Conservation (phyloP, 2,329 filamentous ascomycete genomes). For the Colletotrichum plurivorum region DNA sequence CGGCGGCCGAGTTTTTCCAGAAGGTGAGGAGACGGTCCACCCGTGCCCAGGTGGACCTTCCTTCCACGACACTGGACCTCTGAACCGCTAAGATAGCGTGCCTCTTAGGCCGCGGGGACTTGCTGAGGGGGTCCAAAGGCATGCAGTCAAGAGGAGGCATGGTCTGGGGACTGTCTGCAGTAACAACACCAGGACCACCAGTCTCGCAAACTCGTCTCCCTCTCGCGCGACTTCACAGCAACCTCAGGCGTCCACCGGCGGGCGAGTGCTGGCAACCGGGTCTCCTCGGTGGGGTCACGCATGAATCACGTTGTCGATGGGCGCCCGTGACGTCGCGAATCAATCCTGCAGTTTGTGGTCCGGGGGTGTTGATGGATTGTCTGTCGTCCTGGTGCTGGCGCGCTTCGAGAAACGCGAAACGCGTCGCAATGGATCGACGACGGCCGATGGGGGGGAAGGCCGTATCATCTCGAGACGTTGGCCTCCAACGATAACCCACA, state of each 20-base stretch:
- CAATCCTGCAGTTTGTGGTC: constrained; percentile 24
- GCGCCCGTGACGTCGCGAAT: constrained; percentile 35
- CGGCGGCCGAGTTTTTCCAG: constrained; percentile 39
- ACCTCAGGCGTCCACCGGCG: background rate
- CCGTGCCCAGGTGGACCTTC: constrained; percentile 14
- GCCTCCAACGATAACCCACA: background rate
- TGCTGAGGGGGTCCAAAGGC: background rate
- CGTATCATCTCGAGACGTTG: constrained; percentile 15
- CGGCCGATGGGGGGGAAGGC: background rate
- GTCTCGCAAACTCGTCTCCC: background rate
- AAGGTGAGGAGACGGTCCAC: constrained; percentile 34
- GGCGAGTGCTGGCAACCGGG: background rate
- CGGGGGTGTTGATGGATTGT: constrained; percentile 6
- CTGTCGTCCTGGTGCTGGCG: constrained; percentile 11
- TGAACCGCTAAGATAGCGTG: background rate
- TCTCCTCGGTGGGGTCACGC: constrained; percentile 30
- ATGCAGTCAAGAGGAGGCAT: background rate
- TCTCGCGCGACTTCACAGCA: constrained; percentile 12
- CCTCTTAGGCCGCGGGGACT: background rate
- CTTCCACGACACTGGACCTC: background rate
- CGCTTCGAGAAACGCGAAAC: constrained; percentile 35
- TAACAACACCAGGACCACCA: too few species aligned
- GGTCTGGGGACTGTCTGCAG: too few species aligned
- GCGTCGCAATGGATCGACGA: constrained; percentile 27
- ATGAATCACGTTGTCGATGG: constrained; percentile 37